Evolutionary conservation across 2,329 filamentous ascomycete genomes (phyloP).

Genomic region (Monilinia vaccinii-corymbosi): DNA sequence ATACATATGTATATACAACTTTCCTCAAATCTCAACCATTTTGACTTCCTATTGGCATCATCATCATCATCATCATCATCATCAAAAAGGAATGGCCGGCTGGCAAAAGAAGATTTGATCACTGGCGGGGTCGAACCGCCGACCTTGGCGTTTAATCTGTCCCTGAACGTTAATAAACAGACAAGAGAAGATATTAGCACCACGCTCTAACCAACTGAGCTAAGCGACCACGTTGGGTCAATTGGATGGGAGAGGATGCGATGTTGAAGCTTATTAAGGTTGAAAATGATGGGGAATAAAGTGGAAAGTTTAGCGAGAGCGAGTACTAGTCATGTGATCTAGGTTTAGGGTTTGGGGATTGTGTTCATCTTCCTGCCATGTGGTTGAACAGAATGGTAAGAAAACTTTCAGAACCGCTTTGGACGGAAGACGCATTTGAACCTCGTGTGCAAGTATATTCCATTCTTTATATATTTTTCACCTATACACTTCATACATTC

Average conservation of each 20-base stretch:
- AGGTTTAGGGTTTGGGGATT: background rate
- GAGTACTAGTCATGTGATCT: background rate
- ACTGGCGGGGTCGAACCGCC: background rate
- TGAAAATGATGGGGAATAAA: too few relatives aligned
- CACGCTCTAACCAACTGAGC: conserved; percentile 3
- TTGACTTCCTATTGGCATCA: too few relatives aligned
- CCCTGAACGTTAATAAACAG: background rate
- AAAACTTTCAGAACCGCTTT: background rate
- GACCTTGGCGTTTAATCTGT: background rate
- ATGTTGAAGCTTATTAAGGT: background rate
- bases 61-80: too few relatives aligned
- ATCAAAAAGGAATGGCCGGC: too few relatives aligned
- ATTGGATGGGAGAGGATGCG: fast-evolving
- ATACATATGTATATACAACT: too few relatives aligned
- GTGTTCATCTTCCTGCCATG: background rate
- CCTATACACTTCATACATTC: too few relatives aligned
- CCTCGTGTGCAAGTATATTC: background rate
- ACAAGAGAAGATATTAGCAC: background rate
- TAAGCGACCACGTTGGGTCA: background rate
- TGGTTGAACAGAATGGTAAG: background rate
- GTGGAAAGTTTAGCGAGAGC: background rate
- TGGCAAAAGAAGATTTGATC: background rate
- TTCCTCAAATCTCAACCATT: background rate
- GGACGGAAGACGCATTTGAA: background rate
- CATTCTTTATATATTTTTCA: background rate